A percentile compares a stretch with the other conserved stretches of the same genome.
Evolutionary conservation across 2,329 filamentous ascomycete species (phyloP).

Genomic region (Penicillium palitans): DNA sequence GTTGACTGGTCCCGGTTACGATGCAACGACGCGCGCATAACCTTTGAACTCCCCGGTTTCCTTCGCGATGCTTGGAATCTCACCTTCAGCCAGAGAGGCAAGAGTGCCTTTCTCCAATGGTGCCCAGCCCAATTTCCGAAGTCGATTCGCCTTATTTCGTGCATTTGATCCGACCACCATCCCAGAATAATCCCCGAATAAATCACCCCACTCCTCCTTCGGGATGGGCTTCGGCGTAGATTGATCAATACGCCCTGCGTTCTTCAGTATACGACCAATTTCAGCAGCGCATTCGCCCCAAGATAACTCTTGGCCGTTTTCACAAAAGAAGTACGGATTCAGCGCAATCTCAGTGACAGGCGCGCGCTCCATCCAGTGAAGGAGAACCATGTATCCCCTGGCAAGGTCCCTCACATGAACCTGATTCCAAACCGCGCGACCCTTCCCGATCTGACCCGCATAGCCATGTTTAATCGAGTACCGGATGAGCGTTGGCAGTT

Average conservation of each 20-base stretch:
- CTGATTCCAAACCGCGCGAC: constrained; percentile 44
- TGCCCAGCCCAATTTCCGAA: constrained; percentile 11
- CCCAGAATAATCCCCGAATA: constrained; percentile 1
- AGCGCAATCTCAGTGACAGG: constrained; percentile 33
- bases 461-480: constrained; percentile 53
- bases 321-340: constrained; percentile 55
- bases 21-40: constrained; percentile 4
- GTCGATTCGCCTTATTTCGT: not conserved
- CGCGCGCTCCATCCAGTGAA: constrained; percentile 48
- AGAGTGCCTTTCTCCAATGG: constrained; percentile 8
- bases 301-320: constrained; percentile 24
- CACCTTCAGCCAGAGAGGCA: constrained; percentile 5
- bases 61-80: constrained; percentile 7
- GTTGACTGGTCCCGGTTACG: not conserved
- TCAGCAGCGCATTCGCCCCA: constrained; percentile 7
- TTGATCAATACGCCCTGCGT: not conserved
- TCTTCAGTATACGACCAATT: not conserved
- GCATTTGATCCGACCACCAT: constrained; percentile 10
- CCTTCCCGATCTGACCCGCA: constrained; percentile 48
- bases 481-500: constrained; percentile 50
- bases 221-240: not conserved
- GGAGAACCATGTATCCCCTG: constrained; percentile 46
- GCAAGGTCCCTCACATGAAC: constrained; percentile 53
- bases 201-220: not conserved
- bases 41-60: constrained; percentile 7